Base-by-base conservation (phyloP, 306 rosid genomes). In the Sicyos baderoa region DNA sequence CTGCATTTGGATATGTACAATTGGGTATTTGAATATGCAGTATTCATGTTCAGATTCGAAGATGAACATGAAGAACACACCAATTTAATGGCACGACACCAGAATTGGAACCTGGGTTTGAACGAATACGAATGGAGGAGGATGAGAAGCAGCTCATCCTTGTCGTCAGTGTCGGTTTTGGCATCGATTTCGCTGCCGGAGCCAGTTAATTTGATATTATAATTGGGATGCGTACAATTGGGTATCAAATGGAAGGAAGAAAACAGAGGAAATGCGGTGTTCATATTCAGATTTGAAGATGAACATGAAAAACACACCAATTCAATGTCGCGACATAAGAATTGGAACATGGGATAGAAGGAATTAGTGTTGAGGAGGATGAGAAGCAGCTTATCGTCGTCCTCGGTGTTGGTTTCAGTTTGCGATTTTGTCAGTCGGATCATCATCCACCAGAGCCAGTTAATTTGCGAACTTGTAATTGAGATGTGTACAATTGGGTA, bases 1-100 rank as follows among this genome's bases (percentile, higher is more conserved):
- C 8, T 90, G 75, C 88, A 92, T 0, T 93, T 97, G 97, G 99
- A 93, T 61, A 91, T 90, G 1, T 59, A 72, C n/a, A 72, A 59
- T 10, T 29, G 35, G 35, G 4, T 29, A 29, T 29, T 29, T 5
- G 35, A 29, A 29, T 29, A 2, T 29, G 35, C 4, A 29, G 35
- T 29, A 3, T 29, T 29, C 35, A 29, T 29, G 35, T 29, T 29
- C 35, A 29, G 35, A 29, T 29, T 29, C 4, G 35, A 29, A 29
- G 35, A 29, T 29, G 35, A 29, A 29, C 35, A 2, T 29, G 35
- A 29, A 29, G 35, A 29, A 29, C 35, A 29, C 35, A 29, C 35
- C 35, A 29, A 29, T 29, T 29, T 29, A 29, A 29, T 29, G 35
- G 35, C 35, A 29, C 2, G 2, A 29, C 35, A 1, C 35, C 35